phyloP scores from a whole-genome alignment of 129 eudicot species.

The Rutidosis leptorrhynchoides region DNA sequence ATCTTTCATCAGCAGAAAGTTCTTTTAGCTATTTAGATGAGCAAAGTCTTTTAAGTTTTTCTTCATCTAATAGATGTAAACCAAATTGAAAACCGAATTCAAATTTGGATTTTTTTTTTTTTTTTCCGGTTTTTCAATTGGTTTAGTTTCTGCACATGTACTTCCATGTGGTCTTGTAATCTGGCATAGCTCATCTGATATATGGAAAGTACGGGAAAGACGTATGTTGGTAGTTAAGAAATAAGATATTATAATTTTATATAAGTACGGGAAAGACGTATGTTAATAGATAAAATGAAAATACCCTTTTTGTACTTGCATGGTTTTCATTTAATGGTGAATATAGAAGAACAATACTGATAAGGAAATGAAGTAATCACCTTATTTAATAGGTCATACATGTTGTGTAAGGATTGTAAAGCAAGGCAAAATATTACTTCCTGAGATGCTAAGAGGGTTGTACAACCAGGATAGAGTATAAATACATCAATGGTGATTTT shows the following conservation, averaged over 20 bases:
- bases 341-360: not conserved
- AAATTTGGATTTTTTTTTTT: too few relatives aligned
- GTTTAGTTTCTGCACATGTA: not conserved
- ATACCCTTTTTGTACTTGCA: too few relatives aligned
- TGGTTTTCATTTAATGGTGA: not conserved
- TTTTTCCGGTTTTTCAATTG: too few relatives aligned
- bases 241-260: not conserved
- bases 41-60: not conserved
- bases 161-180: not conserved
- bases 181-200: not conserved
- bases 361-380: not conserved
- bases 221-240: not conserved
- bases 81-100: too few relatives aligned
- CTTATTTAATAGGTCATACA: not conserved
- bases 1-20: too few relatives aligned
- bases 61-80: too few relatives aligned
- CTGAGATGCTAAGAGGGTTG: slow-evolving; percentile 1
- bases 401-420: not conserved
- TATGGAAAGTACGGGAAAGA: not conserved
- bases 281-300: not conserved
- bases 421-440: not conserved
- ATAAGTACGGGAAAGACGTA: not conserved
- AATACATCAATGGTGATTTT: not conserved
- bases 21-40: not conserved
- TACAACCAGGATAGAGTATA: not conserved